Evolutionary conservation across 2,329 filamentous ascomycete genomes (phyloP).

Genomic region (Diplodia mutila): DNA sequence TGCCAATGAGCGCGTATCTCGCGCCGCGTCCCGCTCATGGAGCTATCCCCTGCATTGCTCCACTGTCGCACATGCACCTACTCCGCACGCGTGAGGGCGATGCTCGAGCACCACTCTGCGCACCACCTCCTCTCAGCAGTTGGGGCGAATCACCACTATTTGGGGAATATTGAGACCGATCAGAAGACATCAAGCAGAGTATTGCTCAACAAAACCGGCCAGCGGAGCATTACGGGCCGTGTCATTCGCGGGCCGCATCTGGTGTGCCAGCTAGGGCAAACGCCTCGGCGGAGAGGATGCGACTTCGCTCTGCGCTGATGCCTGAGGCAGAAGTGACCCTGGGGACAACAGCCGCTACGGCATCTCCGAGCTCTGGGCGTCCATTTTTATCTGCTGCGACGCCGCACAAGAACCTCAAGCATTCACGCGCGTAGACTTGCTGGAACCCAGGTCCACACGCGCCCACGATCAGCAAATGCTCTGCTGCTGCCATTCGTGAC

Average conservation of each 20-base stretch:
- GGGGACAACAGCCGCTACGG: background rate
- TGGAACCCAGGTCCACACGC: too few relatives aligned
- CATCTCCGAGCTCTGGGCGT: background rate
- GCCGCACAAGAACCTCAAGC: background rate
- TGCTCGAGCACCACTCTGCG: background rate
- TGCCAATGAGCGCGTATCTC: constrained; percentile 6
- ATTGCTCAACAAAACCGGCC: background rate
- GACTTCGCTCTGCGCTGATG: background rate
- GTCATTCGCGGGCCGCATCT: constrained; percentile 4
- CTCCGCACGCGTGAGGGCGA: constrained; percentile 9
- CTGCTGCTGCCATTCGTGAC: too few relatives aligned
- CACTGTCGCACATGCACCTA: constrained; percentile 17
- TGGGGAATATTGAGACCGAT: background rate
- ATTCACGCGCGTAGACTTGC: background rate
- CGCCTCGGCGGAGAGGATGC: constrained; percentile 18
- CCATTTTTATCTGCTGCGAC: background rate
- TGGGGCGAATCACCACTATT: background rate
- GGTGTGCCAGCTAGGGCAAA: background rate
- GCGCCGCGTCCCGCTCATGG: constrained; percentile 5
- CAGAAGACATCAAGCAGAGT: background rate
- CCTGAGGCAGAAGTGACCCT: background rate
- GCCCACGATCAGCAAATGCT: too few relatives aligned
- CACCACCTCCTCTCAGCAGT: background rate
- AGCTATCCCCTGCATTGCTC: constrained; percentile 20
- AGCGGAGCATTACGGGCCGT: constrained; percentile 13